A percentile compares a stretch with the other conserved stretches of the same genome.
Evolutionary conservation across 1,284 basidiomycete species (phyloP).

Genomic region (Ceratobasidium sp.): DNA sequence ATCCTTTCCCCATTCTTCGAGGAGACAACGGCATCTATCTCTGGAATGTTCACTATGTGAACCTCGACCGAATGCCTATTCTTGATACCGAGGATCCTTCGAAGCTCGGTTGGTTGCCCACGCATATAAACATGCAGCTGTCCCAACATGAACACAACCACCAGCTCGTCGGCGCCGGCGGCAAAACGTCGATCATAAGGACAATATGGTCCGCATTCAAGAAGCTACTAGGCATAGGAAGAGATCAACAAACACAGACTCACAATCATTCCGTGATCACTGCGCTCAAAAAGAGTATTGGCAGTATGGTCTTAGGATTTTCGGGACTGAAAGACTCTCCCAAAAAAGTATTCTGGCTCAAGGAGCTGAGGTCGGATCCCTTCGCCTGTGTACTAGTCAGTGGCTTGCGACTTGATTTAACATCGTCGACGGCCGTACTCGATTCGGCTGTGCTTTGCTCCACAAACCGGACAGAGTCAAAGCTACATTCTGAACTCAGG

Average conservation of each 20-base stretch:
- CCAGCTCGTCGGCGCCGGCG: too few relatives aligned
- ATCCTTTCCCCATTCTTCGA: neutral
- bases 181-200: too few relatives aligned
- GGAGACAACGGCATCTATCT: too few relatives aligned
- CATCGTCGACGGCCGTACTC: neutral
- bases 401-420: slow-evolving; percentile 22
- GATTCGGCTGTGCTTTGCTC: slow-evolving; percentile 5
- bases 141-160: slow-evolving; percentile 6
- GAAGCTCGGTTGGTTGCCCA: slow-evolving; percentile 16
- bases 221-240: neutral
- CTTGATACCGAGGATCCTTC: neutral
- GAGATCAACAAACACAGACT: neutral
- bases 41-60: slow-evolving; percentile 27
- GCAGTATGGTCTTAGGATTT: neutral
- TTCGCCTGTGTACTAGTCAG: slow-evolving; percentile 8
- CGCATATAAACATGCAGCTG: neutral
- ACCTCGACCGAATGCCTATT: slow-evolving; percentile 9
- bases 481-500: neutral
- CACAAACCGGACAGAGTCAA: neutral
- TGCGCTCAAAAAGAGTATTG: slow-evolving; percentile 1
- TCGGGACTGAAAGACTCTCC: neutral
- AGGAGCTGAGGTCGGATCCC: neutral
- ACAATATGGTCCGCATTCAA: neutral
- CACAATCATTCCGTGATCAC: neutral
- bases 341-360: neutral